Evolutionary conservation across 169 alveolate species (phyloP).

Genomic region (Plasmodium inui): DNA sequence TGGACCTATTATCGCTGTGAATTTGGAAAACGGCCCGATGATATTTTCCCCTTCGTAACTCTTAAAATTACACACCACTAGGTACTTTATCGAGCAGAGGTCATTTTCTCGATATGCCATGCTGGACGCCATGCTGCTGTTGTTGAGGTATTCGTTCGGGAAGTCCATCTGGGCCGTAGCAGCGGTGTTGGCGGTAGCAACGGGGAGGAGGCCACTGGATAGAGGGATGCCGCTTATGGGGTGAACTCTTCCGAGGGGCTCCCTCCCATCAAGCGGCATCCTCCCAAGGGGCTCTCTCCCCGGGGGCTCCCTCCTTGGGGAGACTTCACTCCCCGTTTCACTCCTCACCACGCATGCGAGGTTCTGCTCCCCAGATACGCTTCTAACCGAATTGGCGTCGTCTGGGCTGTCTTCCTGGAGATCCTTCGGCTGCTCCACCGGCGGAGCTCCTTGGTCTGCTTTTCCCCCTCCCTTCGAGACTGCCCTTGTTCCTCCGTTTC

Average conservation of each 20-base stretch:
- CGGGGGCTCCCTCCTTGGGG: too few species aligned
- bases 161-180: background rate
- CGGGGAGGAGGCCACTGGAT: background rate
- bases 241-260: too few species aligned
- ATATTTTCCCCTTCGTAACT: conserved; percentile 93
- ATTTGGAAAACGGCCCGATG: conserved; percentile 90
- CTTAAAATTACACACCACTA: conserved; percentile 88
- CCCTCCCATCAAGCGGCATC: too few species aligned
- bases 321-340: background rate
- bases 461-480: background rate
- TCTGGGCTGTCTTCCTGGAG: background rate
- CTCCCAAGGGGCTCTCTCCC: too few species aligned
- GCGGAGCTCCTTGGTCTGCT: background rate
- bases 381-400: background rate
- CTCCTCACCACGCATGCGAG: background rate
- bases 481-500: background rate
- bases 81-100: conserved; percentile 72
- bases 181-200: too few species aligned
- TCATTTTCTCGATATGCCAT: conserved; percentile 7
- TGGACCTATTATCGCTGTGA: conserved; percentile 94
- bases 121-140: conserved; percentile 5
- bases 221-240: background rate
- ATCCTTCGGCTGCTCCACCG: background rate
- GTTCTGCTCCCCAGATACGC: background rate
- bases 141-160: conserved; percentile 21